Conservation (phyloP, 139 green algal genomes). For the Volvox reticuliferus region DNA sequence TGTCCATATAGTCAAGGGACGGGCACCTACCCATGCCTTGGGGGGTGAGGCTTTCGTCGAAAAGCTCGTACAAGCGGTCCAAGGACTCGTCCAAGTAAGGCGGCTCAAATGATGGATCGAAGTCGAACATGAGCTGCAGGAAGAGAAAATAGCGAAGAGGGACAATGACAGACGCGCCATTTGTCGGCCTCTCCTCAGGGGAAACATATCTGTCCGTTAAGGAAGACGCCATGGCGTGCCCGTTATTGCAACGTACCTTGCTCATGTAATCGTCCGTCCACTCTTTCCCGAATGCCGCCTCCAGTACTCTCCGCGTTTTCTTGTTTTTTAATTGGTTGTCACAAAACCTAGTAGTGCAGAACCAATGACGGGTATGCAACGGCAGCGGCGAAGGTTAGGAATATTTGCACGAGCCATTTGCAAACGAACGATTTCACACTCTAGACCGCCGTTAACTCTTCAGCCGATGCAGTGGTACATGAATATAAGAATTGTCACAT, state of each 20-base stretch:
- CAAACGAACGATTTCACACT: too few species aligned
- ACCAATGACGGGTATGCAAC: neutral
- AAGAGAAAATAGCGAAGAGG: too few species aligned
- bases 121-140: conserved; percentile 72
- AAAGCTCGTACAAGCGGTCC: conserved; percentile 65
- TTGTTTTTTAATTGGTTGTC: conserved; percentile 82
- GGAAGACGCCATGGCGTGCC: too few species aligned
- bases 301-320: conserved; percentile 82
- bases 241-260: conserved; percentile 31
- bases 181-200: too few species aligned
- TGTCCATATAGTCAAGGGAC: neutral
- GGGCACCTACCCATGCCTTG: conserved; percentile 20
- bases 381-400: too few species aligned
- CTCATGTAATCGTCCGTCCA: conserved; percentile 80
- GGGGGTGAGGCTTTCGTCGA: conserved; percentile 58
- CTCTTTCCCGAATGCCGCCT: conserved; percentile 71
- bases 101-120: conserved; percentile 52
- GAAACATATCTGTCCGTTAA: too few species aligned
- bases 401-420: too few species aligned
- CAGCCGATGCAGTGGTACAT: too few species aligned
- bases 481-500: too few species aligned
- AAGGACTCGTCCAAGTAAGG: conserved; percentile 57
- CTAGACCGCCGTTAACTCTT: too few species aligned
- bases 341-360: conserved; percentile 64
- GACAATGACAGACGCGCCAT: too few species aligned